phyloP scores from a whole-genome alignment of 148 eudicot genomes.

The Chenopodium formosanum region DNA sequence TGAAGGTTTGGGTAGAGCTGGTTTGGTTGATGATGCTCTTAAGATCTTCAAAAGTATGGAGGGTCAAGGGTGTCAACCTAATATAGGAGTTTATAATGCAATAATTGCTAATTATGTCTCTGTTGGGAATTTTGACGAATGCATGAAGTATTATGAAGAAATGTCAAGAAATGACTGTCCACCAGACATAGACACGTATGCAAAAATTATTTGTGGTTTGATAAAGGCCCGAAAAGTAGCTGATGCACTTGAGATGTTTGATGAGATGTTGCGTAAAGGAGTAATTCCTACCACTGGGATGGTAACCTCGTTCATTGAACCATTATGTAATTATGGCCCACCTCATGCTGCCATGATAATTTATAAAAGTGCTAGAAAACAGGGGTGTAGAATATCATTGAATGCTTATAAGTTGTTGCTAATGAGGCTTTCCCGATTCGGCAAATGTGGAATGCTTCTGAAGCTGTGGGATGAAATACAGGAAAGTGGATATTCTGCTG shows the following conservation, averaged over 20 bases:
- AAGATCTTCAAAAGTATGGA: slow-evolving; percentile 54
- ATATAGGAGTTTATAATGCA: slow-evolving; percentile 67
- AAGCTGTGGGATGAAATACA: slow-evolving; percentile 87
- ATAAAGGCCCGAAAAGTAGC: slow-evolving; percentile 79
- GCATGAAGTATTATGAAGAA: slow-evolving; percentile 50
- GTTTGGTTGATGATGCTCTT: slow-evolving; percentile 63
- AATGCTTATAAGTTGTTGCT: slow-evolving; percentile 74
- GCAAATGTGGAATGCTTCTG: slow-evolving; percentile 85
- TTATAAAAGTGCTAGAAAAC: slow-evolving; percentile 64
- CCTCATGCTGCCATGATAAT: slow-evolving; percentile 91
- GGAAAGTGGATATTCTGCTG: slow-evolving; percentile 63
- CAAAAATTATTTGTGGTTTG: slow-evolving; percentile 44
- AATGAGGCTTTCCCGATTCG: slow-evolving; percentile 81
- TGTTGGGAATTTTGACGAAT: slow-evolving; percentile 53
- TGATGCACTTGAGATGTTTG: slow-evolving; percentile 83
- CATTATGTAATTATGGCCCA: slow-evolving; percentile 83
- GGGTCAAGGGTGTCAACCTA: slow-evolving; percentile 40
- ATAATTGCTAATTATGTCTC: slow-evolving; percentile 61
- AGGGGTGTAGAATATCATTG: slow-evolving; percentile 59
- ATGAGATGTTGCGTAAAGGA: slow-evolving; percentile 67
- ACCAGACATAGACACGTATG: slow-evolving; percentile 63
- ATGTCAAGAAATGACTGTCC: slow-evolving; percentile 52
- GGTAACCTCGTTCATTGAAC: slow-evolving; percentile 66
- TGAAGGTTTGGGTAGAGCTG: slow-evolving; percentile 84
- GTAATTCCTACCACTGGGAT: slow-evolving; percentile 66